Conservation (phyloP, 208 protist species). For the Trichomonas tenax region DNA sequence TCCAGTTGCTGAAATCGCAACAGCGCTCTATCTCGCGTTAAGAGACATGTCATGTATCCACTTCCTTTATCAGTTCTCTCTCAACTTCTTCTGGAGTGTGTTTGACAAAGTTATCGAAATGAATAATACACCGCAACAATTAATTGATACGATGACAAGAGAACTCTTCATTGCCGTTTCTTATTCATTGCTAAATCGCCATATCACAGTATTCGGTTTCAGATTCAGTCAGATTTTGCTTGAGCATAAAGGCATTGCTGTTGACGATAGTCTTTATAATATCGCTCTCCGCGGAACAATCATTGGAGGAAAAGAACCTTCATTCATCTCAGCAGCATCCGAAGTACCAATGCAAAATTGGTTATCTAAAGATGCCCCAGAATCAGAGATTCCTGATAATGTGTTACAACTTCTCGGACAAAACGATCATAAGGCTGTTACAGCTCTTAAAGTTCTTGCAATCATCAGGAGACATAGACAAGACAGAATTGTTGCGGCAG, state of each 20-base stretch:
- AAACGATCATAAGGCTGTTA: background rate
- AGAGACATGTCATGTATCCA: slow-evolving; percentile 70
- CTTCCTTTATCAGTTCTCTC: slow-evolving; percentile 83
- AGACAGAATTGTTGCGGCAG: slow-evolving; percentile 42
- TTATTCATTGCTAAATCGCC: background rate
- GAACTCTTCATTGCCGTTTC: background rate
- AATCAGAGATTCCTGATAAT: slow-evolving; percentile 59
- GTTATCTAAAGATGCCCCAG: slow-evolving; percentile 61
- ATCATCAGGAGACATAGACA: slow-evolving; percentile 36
- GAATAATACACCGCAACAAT: background rate
- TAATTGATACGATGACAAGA: background rate
- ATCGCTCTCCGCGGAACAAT: background rate
- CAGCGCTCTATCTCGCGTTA: slow-evolving; percentile 79
- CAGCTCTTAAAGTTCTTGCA: background rate
- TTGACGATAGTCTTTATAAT: background rate
- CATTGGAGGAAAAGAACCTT: background rate
- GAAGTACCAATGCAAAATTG: background rate
- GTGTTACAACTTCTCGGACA: background rate
- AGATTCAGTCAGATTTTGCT: background rate
- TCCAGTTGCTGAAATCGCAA: slow-evolving; percentile 65
- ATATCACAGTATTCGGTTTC: background rate
- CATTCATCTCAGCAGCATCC: background rate
- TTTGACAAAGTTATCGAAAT: slow-evolving; percentile 36
- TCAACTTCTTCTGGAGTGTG: slow-evolving; percentile 76
- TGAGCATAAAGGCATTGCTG: background rate